Percentiles rank a stretch among this genome's conserved stretches.
These are phyloP conservation scores for Combretum micranthum DNA, from an alignment of 345 rosid species.

Conservation along the genomic window DNA sequence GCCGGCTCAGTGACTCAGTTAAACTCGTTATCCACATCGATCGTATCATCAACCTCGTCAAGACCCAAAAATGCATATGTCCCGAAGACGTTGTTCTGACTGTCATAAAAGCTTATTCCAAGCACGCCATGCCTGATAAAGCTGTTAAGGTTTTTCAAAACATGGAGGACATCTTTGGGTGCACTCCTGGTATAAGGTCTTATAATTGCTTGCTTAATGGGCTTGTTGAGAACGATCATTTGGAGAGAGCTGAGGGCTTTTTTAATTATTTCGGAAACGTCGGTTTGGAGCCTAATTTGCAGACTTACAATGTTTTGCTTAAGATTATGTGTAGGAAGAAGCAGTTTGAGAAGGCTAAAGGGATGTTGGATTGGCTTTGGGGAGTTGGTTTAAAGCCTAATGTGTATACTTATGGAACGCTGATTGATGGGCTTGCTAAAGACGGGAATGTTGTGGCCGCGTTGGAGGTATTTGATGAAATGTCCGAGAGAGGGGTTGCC, in stretches of 20 bases:
- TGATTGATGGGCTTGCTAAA: constrained; percentile 48
- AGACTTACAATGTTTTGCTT: constrained; percentile 64
- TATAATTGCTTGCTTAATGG: constrained; percentile 58
- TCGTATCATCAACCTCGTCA: constrained; percentile 52
- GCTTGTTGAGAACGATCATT: constrained; percentile 44
- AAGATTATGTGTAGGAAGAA: constrained; percentile 66
- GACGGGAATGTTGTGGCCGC: constrained; percentile 49
- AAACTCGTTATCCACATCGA: constrained; percentile 34
- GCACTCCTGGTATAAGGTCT: constrained; percentile 68
- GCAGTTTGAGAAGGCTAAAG: constrained; percentile 46
- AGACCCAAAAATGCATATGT: constrained; percentile 51
- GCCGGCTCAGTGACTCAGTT: constrained; percentile 45
- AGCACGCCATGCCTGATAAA: constrained; percentile 48
- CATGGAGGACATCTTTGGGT: constrained; percentile 62
- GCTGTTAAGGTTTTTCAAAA: constrained; percentile 56
- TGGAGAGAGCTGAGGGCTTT: constrained; percentile 52
- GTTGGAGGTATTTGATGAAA: constrained; percentile 72
- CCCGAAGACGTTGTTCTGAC: constrained; percentile 70
- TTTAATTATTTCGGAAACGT: constrained; percentile 35
- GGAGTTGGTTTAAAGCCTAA: constrained; percentile 40
- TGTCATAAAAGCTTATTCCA: constrained; percentile 56
- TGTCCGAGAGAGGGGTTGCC: constrained; percentile 40
- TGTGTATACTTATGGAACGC: constrained; percentile 52
- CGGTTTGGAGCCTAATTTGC: constrained; percentile 59
- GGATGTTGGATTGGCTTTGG: constrained; percentile 58